Percentiles rank a stretch among this genome's conserved stretches.
These are phyloP conservation scores for Cercospora sp. DNA, from an alignment of 2,329 filamentous ascomycete genomes.

Conservation along the genomic window DNA sequence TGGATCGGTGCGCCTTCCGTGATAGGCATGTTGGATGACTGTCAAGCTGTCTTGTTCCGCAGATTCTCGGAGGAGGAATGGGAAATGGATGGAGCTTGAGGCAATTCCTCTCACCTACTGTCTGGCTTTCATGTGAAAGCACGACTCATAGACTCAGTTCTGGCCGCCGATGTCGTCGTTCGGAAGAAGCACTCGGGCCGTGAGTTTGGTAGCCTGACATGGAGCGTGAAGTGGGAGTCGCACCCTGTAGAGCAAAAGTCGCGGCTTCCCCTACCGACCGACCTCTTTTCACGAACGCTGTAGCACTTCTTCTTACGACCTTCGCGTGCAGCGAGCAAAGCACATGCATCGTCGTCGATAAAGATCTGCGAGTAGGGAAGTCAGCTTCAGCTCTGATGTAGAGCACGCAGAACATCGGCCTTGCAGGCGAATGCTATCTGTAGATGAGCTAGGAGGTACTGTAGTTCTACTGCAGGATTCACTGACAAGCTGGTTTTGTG, in stretches of 20 bases:
- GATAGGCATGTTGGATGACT: conserved; percentile 33
- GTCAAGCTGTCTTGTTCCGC: background rate
- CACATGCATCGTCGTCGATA: background rate
- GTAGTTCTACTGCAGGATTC: background rate
- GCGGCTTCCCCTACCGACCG: background rate
- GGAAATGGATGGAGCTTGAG: background rate
- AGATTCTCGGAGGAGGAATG: background rate
- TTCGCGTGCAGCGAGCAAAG: background rate
- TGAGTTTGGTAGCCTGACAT: background rate
- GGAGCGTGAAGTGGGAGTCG: background rate
- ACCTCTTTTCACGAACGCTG: background rate
- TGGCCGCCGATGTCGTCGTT: conserved; percentile 14
- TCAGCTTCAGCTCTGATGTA: background rate
- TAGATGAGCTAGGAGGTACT: background rate
- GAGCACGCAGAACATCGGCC: background rate
- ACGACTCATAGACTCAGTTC: conserved; percentile 5
- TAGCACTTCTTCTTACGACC: background rate
- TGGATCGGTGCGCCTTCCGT: conserved; percentile 57
- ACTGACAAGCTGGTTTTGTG: background rate
- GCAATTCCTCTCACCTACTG: background rate
- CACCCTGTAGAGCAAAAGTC: background rate
- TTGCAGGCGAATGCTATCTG: background rate
- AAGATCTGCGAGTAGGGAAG: background rate
- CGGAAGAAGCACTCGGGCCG: conserved; percentile 1
- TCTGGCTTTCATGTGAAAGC: background rate